Conservation (phyloP, 805 yeast species). For the Lachancea nothofagi region DNA sequence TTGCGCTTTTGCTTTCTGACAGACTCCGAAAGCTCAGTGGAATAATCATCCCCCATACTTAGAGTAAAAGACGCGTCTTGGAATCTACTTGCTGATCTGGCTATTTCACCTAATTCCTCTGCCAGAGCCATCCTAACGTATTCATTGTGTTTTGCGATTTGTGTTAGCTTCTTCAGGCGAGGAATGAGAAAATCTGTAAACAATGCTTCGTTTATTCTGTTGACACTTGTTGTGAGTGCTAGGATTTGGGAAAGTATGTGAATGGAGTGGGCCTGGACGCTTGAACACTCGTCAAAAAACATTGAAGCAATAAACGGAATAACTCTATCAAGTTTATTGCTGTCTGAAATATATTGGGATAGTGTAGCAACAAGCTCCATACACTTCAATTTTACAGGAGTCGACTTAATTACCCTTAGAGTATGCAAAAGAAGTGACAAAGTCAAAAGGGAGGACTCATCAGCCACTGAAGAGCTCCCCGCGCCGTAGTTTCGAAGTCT, state of each 20-base stretch:
- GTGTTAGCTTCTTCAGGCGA: slow-evolving; percentile 44
- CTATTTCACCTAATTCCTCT: slow-evolving; percentile 64
- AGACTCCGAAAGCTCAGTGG: slow-evolving; percentile 18
- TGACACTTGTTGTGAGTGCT: slow-evolving; percentile 53
- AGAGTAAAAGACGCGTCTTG: slow-evolving; percentile 49
- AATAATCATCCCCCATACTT: slow-evolving; percentile 12
- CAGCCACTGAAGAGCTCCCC: slow-evolving; percentile 12
- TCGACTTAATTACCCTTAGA: slow-evolving; percentile 20
- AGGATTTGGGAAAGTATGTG: slow-evolving; percentile 63
- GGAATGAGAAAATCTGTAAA: slow-evolving; percentile 84
- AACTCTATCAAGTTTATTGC: slow-evolving; percentile 76
- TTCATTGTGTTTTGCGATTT: slow-evolving; percentile 34
- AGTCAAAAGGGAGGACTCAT: slow-evolving; percentile 27
- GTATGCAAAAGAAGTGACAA: slow-evolving; percentile 26
- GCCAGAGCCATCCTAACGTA: slow-evolving; percentile 67
- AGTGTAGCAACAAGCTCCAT: slow-evolving; percentile 72
- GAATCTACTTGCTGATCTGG: slow-evolving; percentile 56
- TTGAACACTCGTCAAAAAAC: slow-evolving; percentile 58
- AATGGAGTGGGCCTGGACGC: slow-evolving; percentile 64
- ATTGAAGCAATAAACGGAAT: slow-evolving; percentile 74
- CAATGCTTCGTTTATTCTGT: slow-evolving; percentile 68
- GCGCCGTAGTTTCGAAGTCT: slow-evolving; percentile 8
- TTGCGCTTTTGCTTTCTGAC: slow-evolving; percentile 21
- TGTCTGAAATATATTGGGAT: slow-evolving; percentile 73
- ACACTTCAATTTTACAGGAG: slow-evolving; percentile 40